phyloP scores from a whole-genome alignment of 495 filamentous ascomycete genomes.

The Massariosphaeria phaeospora region DNA sequence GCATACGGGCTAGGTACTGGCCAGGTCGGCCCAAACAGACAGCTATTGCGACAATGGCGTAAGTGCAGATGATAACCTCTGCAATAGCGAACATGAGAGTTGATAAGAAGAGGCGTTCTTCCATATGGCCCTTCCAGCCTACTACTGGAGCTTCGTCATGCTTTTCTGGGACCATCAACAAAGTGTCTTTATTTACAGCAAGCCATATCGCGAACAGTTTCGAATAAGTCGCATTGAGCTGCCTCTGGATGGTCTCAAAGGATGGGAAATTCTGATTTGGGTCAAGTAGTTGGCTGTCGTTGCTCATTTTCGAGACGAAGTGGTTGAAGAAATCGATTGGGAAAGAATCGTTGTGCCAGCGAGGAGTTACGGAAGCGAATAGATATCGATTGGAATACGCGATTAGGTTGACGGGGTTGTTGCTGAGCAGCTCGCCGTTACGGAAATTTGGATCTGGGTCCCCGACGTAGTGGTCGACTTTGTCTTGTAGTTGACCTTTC shows the following conservation, averaged over 20 bases:
- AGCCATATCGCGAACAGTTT: constrained; percentile 41
- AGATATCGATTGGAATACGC: constrained; percentile 3
- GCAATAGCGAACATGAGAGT: constrained; percentile 36
- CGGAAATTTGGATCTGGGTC: too few relatives aligned
- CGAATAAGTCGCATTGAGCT: constrained; percentile 31
- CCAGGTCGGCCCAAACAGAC: constrained; percentile 37
- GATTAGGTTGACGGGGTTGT: not conserved
- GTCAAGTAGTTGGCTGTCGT: constrained; percentile 36
- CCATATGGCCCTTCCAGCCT: constrained; percentile 5
- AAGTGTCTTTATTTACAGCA: constrained; percentile 28
- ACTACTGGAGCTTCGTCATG: not conserved
- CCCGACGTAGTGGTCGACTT: not conserved
- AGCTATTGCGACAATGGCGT: constrained; percentile 38
- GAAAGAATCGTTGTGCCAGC: constrained; percentile 43
- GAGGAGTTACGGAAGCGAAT: not conserved
- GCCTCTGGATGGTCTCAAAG: constrained; percentile 20
- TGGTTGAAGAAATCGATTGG: constrained; percentile 40
- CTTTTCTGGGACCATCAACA: constrained; percentile 25
- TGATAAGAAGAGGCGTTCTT: constrained; percentile 42
- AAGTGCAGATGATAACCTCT: constrained; percentile 35
- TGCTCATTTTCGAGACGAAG: constrained; percentile 29
- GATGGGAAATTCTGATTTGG: constrained; percentile 31
- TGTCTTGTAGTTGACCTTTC: not conserved
- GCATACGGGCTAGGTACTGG: constrained; percentile 40
- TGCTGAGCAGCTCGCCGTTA: constrained; percentile 1